These are phyloP conservation scores for Cerrena zonata DNA, from an alignment of 1,284 basidiomycete species.

Conservation along the genomic window DNA sequence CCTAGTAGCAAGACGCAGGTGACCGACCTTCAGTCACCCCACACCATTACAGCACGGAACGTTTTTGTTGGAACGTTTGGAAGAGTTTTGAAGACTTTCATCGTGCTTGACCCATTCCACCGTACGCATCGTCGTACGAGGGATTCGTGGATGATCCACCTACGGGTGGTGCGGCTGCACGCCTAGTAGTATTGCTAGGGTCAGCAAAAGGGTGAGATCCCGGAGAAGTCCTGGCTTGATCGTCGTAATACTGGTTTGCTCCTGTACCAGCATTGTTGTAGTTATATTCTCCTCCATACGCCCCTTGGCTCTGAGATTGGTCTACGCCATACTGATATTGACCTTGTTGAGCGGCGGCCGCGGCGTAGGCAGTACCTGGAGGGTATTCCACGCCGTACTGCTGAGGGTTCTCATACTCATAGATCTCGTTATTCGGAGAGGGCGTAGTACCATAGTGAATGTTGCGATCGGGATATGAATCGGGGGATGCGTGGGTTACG, in stretches of 20 bases:
- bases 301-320: constrained; percentile 11
- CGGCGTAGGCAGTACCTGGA: constrained; percentile 20
- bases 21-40: too few relatives aligned
- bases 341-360: constrained; percentile 18
- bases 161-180: constrained; percentile 17
- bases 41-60: too few relatives aligned
- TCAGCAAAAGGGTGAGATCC: constrained; percentile 26
- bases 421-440: constrained; percentile 1
- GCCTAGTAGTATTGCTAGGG: constrained; percentile 21
- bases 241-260: constrained; percentile 1
- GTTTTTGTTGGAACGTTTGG: too few relatives aligned
- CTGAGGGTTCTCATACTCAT: constrained; percentile 16
- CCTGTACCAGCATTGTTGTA: neutral
- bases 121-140: neutral
- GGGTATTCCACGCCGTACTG: constrained; percentile 26
- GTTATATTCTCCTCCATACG: constrained; percentile 9
- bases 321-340: constrained; percentile 21
- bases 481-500: constrained; percentile 18
- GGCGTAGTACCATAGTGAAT: constrained; percentile 26
- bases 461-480: constrained; percentile 30
- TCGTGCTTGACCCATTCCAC: neutral
- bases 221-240: neutral
- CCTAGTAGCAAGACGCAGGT: too few relatives aligned
- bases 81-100: too few relatives aligned
- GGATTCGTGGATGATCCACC: too few relatives aligned